Evolutionary conservation across 2,329 filamentous ascomycete genomes (phyloP).

Genomic region (Colletotrichum plurivorum): DNA sequence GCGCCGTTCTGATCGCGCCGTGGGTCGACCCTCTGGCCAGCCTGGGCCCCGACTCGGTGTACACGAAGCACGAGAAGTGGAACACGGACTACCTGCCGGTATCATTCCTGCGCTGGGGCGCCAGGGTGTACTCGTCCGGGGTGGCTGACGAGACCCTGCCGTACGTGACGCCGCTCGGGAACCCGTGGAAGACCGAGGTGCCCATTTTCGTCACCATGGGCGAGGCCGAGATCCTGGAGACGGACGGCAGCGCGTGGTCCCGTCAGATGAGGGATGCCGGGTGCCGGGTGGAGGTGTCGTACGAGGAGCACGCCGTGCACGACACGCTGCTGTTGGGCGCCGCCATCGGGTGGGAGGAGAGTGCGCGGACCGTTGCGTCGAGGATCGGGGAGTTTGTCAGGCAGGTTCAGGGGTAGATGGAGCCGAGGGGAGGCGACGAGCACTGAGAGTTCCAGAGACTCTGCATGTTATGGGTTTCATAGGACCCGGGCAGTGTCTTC

Average conservation of each 20-base stretch:
- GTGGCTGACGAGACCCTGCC: conserved; percentile 8
- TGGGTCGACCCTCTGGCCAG: conserved; percentile 33
- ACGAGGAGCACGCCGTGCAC: conserved; percentile 23
- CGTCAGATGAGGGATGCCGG: conserved; percentile 26
- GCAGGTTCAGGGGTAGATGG: neutral
- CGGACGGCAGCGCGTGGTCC: conserved; percentile 22
- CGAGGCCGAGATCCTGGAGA: conserved; percentile 25
- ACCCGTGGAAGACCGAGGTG: conserved; percentile 17
- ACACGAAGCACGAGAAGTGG: conserved; percentile 27
- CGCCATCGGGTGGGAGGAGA: conserved; percentile 24
- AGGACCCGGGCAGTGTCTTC: too few relatives aligned
- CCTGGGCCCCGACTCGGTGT: conserved; percentile 23
- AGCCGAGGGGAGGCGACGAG: conserved; percentile 53
- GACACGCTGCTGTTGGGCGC: conserved; percentile 24
- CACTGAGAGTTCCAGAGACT: conserved; percentile 61
- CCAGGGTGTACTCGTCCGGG: conserved; percentile 20
- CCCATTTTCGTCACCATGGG: conserved; percentile 24
- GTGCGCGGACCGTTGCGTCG: conserved; percentile 19
- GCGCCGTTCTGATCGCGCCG: conserved; percentile 16
- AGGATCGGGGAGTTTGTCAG: conserved; percentile 21
- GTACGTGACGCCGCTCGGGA: conserved; percentile 29
- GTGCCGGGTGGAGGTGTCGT: conserved; percentile 4
- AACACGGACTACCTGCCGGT: conserved; percentile 29
- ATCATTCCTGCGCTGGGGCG: conserved; percentile 28
- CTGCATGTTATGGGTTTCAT: conserved; percentile 57